A percentile compares a stretch with the other conserved stretches of the same genome.
These are phyloP conservation scores for Geotrichum candidum DNA, from an alignment of 1,139 yeast species.

Conservation along the genomic window DNA sequence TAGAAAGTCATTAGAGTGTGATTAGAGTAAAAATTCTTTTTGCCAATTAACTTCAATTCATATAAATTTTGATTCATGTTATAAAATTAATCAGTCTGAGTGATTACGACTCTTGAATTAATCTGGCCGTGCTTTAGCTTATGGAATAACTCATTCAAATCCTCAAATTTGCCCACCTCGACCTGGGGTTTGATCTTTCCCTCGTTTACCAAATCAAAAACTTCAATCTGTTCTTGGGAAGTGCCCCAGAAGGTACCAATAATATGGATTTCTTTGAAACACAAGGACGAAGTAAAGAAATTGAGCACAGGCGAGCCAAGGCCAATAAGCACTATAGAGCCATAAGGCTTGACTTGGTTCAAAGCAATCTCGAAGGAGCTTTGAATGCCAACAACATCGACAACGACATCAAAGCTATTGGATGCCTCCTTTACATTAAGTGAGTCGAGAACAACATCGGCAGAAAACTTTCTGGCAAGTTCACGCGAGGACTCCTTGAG, in stretches of 20 bases:
- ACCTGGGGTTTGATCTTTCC: conserved; percentile 43
- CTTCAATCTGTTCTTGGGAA: conserved; percentile 42
- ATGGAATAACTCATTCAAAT: conserved; percentile 39
- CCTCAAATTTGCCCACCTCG: conserved; percentile 35
- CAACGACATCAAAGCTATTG: conserved; percentile 31
- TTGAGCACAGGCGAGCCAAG: conserved; percentile 38
- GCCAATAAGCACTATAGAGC: conserved; percentile 45
- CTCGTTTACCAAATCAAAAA: conserved; percentile 41
- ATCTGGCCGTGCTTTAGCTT: conserved; percentile 40
- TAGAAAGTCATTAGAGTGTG: too few species aligned
- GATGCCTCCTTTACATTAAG: conserved; percentile 24
- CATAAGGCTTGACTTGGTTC: conserved; percentile 36
- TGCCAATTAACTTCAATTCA: too few species aligned
- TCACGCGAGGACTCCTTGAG: conserved; percentile 34
- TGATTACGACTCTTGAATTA: conserved; percentile 35
- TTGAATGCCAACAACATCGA: conserved; percentile 46
- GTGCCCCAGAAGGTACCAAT: conserved; percentile 46
- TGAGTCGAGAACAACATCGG: conserved; percentile 41
- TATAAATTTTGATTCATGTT: too few species aligned
- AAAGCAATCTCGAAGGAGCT: conserved; percentile 30
- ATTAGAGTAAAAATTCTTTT: too few species aligned
- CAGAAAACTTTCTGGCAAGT: conserved; percentile 40
- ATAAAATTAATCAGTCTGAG: too few species aligned
- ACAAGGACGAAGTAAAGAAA: conserved; percentile 33
- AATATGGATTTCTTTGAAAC: conserved; percentile 39